Conservation (phyloP, 768 basidiomycete genomes). For the Serendipita sp. region DNA sequence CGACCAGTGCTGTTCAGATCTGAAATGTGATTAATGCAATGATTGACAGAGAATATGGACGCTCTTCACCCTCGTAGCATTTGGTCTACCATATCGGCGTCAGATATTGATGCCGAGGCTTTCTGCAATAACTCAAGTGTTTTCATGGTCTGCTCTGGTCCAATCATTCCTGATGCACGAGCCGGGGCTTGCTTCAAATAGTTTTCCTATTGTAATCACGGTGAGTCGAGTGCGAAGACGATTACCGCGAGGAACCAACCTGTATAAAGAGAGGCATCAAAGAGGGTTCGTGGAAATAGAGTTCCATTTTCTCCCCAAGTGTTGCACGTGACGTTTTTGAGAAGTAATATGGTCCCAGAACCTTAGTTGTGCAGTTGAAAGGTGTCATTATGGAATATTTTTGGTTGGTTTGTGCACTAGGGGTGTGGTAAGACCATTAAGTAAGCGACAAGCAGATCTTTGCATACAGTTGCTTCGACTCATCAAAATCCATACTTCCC, state of each 20-base stretch:
- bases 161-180: conserved; percentile 36
- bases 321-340: conserved; percentile 65
- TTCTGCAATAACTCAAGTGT: conserved; percentile 67
- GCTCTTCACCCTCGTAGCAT: conserved; percentile 74
- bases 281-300: conserved; percentile 92
- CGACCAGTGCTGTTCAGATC: conserved; percentile 89
- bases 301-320: conserved; percentile 80
- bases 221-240: not conserved
- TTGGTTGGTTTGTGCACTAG: conserved; percentile 38
- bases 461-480: conserved; percentile 76
- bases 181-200: conserved; percentile 76
- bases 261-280: conserved; percentile 93
- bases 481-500: conserved; percentile 72
- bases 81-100: conserved; percentile 83
- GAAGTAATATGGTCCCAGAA: conserved; percentile 85
- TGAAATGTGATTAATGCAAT: conserved; percentile 18
- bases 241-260: conserved; percentile 18
- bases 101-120: conserved; percentile 85
- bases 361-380: conserved; percentile 77
- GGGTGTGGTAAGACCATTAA: not conserved
- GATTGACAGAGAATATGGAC: not conserved
- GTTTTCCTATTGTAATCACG: conserved; percentile 52
- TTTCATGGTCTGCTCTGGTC: conserved; percentile 50
- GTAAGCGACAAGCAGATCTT: not conserved
- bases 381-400: conserved; percentile 84